Evolutionary conservation across 2,329 filamentous ascomycete genomes (phyloP), one percentile per base, ranked within the genome.

Genomic region (Drechslerella dactyloides): DNA sequence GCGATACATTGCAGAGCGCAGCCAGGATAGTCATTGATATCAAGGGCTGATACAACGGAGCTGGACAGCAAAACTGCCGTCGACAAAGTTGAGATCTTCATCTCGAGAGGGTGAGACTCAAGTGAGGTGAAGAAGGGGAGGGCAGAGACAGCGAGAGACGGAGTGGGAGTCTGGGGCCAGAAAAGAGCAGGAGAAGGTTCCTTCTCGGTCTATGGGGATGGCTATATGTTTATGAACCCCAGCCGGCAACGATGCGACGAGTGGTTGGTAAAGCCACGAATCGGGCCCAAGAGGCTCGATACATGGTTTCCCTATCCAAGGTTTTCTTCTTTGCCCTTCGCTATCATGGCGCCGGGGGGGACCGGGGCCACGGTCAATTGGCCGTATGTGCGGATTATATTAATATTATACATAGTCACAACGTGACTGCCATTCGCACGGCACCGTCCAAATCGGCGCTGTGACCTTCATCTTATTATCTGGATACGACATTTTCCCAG

Each of bases 1-100:
- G 69, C 40, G 55, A 76, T 59, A 23, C 74, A 75, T 64, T 70
- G 66, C 13, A 70, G 35, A 59, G 66, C 66, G 24, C 66, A 70
- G 1, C 54, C 66, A 37, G 66, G 66, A 42, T 70, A 70, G 55
- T 70, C 66, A 24, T 64, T 70, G 48, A 70, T 64, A n/a, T 58
- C 59, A 55, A 70, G 48, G 11, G 66, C 66, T 19, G 66, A 70
- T 37, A 64, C 66, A 54, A 59, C 48, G 51, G 59, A 63, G 66
- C 40, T 46, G 3, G 66, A 64, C 66, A 70, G 66, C 59, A 70
- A 55, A 7, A 59, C 66, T 51, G 66, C 35, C 54, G 59, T 35
- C 59, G 59, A 70, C 51, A 70, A 21, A 42, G 56, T 70, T 17
- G 66, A 70, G 46, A 70, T 21, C 60, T 64, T 70, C 66, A 70